Evolutionary conservation across 306 rosid species (phyloP).

Genomic region (Castanospermum australe): DNA sequence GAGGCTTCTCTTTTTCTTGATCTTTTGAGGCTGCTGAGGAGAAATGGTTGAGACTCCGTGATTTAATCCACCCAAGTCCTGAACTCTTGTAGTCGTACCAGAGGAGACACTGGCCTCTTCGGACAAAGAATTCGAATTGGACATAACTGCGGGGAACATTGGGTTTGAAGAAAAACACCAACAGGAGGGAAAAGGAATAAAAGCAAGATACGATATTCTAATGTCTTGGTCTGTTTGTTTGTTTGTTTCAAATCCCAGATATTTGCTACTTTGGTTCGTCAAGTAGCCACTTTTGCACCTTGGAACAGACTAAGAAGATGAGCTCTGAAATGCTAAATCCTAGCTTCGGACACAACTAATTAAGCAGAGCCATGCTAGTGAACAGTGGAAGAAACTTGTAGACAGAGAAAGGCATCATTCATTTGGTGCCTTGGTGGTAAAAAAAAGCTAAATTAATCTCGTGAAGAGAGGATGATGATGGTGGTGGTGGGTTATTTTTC

Average conservation of each 20-base stretch:
- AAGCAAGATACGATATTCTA: conserved; percentile 43
- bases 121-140: conserved; percentile 75
- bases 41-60: conserved; percentile 40
- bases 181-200: conserved; percentile 5
- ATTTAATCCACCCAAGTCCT: conserved; percentile 51
- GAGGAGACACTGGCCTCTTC: conserved; percentile 69
- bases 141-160: conserved; percentile 70
- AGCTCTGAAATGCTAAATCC: conserved; percentile 25
- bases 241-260: conserved; percentile 30
- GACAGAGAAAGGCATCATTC: conserved; percentile 50
- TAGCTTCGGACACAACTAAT: conserved; percentile 38
- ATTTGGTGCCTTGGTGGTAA: conserved; percentile 31
- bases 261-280: background rate
- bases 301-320: conserved; percentile 19
- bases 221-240: conserved; percentile 18
- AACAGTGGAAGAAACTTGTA: conserved; percentile 36
- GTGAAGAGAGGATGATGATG: conserved; percentile 50
- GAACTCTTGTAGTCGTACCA: conserved; percentile 52
- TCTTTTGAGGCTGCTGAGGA: conserved; percentile 48
- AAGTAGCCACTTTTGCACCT: conserved; percentile 31
- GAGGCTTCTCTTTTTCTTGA: conserved; percentile 80
- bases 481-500: conserved; percentile 54
- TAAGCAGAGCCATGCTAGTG: conserved; percentile 35
- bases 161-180: conserved; percentile 47
- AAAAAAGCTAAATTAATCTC: conserved; percentile 33